Evolutionary conservation across 352 stramenopile species (phyloP).

Genomic region (Peronospora tabacina): DNA sequence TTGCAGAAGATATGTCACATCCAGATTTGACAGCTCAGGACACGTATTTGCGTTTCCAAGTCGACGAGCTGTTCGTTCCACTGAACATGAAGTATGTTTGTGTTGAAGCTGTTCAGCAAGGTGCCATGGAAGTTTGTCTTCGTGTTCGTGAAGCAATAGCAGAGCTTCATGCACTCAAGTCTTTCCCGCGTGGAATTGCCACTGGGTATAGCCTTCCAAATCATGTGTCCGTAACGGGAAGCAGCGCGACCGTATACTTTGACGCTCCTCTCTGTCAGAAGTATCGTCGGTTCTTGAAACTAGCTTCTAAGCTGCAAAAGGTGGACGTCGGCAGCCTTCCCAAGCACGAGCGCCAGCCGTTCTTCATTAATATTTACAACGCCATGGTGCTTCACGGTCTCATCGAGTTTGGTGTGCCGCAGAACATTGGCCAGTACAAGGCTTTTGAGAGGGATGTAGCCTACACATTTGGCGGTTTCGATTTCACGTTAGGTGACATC

Average conservation of each 20-base stretch:
- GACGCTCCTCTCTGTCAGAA: conserved; percentile 46
- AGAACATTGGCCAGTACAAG: conserved; percentile 78
- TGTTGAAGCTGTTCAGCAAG: conserved; percentile 33
- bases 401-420: conserved; percentile 78
- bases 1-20: conserved; percentile 38
- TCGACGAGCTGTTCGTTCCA: conserved; percentile 73
- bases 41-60: conserved; percentile 78
- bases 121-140: conserved; percentile 66
- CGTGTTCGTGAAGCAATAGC: conserved; percentile 54
- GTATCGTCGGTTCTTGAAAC: conserved; percentile 73
- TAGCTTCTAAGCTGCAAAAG: conserved; percentile 52
- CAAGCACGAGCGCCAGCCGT: conserved; percentile 79
- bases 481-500: conserved; percentile 80
- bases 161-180: conserved; percentile 53
- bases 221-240: conserved; percentile 18
- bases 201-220: conserved; percentile 52
- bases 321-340: conserved; percentile 63
- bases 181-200: conserved; percentile 63
- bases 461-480: conserved; percentile 67
- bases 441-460: conserved; percentile 77
- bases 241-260: conserved; percentile 34
- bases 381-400: conserved; percentile 81
- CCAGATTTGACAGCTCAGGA: conserved; percentile 40
- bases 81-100: conserved; percentile 79
- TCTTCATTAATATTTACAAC: conserved; percentile 89